A percentile compares a stretch with the other conserved stretches of the same genome.
Conservation (phyloP, 2,329 filamentous ascomycete species). For the Penicillium sp. region DNA sequence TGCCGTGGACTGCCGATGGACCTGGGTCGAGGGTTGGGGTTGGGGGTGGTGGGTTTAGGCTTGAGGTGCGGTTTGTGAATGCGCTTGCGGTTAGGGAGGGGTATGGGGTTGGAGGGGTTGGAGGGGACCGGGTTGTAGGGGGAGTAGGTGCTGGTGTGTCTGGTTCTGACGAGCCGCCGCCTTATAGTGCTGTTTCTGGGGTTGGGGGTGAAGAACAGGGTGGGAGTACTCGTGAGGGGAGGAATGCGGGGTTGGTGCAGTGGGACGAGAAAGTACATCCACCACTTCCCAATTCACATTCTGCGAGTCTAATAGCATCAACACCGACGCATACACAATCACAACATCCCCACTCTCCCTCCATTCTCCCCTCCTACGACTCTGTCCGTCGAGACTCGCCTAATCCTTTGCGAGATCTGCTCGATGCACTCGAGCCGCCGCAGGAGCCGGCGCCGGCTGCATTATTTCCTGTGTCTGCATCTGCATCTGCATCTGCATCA, state of each 20-base stretch:
- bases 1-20: background rate
- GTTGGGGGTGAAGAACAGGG: background rate
- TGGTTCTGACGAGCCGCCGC: slow-evolving; percentile 4
- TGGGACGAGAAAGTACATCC: background rate
- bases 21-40: background rate
- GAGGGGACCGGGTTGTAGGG: too few species aligned
- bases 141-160: too few species aligned
- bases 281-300: background rate
- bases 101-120: too few species aligned
- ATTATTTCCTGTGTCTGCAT: slow-evolving; percentile 5
- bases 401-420: slow-evolving; percentile 19
- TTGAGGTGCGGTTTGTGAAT: slow-evolving; percentile 16
- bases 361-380: slow-evolving; percentile 17
- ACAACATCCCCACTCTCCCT: background rate
- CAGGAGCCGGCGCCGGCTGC: slow-evolving; percentile 19
- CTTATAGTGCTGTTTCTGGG: slow-evolving; percentile 11
- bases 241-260: background rate
- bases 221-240: background rate
- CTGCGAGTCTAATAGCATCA: background rate
- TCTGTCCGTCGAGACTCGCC: slow-evolving; percentile 15
- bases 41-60: slow-evolving; percentile 6
- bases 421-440: slow-evolving; percentile 24
- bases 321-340: background rate
- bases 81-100: slow-evolving; percentile 5
- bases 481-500: background rate